These are phyloP conservation scores for Aureoboletus auriporus DNA, from an alignment of 768 basidiomycete genomes.

Conservation along the genomic window DNA sequence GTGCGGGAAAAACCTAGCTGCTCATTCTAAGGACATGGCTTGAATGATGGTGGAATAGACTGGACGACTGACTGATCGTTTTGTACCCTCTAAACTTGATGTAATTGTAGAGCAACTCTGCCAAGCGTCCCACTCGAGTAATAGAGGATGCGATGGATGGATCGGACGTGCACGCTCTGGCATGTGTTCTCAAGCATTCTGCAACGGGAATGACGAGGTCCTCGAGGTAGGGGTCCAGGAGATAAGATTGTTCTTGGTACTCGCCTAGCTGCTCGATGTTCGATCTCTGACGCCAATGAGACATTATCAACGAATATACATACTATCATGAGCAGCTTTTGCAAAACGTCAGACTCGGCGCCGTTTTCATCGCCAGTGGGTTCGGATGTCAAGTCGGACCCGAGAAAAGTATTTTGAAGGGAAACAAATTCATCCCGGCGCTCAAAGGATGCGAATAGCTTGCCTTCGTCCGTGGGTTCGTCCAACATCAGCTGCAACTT, in stretches of 20 bases:
- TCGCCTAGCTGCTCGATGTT: slow-evolving; percentile 59
- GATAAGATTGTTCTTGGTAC: slow-evolving; percentile 91
- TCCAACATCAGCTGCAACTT: slow-evolving; percentile 32
- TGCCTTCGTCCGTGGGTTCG: slow-evolving; percentile 38
- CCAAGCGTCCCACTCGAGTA: slow-evolving; percentile 47
- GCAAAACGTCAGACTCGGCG: slow-evolving; percentile 38
- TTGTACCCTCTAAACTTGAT: slow-evolving; percentile 90
- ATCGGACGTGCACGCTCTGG: slow-evolving; percentile 37
- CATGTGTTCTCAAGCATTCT: slow-evolving; percentile 53
- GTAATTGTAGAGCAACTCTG: slow-evolving; percentile 69
- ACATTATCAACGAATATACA: slow-evolving; percentile 23
- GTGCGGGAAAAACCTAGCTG: slow-evolving; percentile 94
- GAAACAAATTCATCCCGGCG: slow-evolving; percentile 55
- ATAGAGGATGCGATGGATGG: slow-evolving; percentile 25
- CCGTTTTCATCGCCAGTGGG: slow-evolving; percentile 42
- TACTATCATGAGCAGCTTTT: slow-evolving; percentile 50
- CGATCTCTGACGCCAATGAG: background rate
- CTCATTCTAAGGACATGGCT: slow-evolving; percentile 16
- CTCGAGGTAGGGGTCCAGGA: slow-evolving; percentile 88
- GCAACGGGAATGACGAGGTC: slow-evolving; percentile 73
- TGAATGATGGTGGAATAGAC: background rate
- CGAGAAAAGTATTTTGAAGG: slow-evolving; percentile 48
- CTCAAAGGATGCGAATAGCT: slow-evolving; percentile 55
- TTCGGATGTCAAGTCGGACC: slow-evolving; percentile 40
- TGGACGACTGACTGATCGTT: slow-evolving; percentile 68